phyloP scores from a whole-genome alignment of 495 filamentous ascomycete genomes.

The Neurospora sp. region DNA sequence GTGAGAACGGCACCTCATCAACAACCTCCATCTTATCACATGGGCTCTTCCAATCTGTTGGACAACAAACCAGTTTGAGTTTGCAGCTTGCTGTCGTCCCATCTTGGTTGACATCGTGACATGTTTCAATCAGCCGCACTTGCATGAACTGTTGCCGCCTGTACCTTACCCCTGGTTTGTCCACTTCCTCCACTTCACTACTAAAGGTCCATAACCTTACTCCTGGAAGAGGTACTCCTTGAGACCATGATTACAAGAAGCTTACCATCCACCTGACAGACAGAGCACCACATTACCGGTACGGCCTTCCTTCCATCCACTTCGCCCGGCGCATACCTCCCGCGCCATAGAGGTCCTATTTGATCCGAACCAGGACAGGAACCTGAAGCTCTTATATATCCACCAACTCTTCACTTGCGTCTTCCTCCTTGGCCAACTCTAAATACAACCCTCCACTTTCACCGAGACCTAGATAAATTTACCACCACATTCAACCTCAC shows the following conservation, averaged over 20 bases:
- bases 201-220: neutral
- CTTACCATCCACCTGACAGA: neutral
- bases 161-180: neutral
- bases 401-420: neutral
- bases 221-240: neutral
- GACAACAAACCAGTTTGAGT: neutral
- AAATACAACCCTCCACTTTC: neutral
- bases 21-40: neutral
- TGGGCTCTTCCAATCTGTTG: neutral
- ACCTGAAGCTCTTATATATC: neutral
- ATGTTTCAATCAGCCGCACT: neutral
- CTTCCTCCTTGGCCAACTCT: neutral
- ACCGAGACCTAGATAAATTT: neutral
- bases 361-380: neutral
- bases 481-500: neutral
- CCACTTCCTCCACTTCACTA: neutral
- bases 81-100: neutral
- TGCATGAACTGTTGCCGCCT: neutral
- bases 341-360: neutral
- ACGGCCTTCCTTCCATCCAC: neutral
- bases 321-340: neutral
- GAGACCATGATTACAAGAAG: neutral
- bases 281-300: neutral
- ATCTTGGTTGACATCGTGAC: neutral
- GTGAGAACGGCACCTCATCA: neutral